phyloP scores from a whole-genome alignment of 805 yeast genomes.

The Saturnispora zaruensis region DNA sequence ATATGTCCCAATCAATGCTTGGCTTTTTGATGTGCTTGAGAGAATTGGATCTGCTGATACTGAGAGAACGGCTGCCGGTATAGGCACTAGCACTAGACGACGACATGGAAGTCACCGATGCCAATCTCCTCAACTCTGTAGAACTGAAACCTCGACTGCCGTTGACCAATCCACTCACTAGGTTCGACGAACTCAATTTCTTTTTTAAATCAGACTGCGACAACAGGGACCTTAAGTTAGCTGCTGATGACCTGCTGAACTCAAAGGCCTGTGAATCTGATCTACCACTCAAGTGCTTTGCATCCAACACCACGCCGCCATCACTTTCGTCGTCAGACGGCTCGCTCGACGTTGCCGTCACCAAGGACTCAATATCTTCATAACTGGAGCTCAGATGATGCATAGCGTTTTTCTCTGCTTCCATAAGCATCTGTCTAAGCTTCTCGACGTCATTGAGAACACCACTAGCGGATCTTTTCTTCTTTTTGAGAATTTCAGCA shows the following conservation, averaged over 20 bases:
- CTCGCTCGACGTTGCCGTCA: constrained; percentile 7
- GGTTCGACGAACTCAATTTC: constrained; percentile 2
- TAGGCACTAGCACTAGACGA: not conserved
- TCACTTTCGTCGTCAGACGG: constrained; percentile 11
- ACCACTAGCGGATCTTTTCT: constrained; percentile 25
- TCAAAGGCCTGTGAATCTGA: constrained; percentile 28
- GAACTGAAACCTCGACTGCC: constrained; percentile 4
- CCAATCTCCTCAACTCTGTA: constrained; percentile 8
- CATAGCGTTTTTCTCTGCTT: constrained; percentile 1
- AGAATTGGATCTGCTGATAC: constrained; percentile 2
- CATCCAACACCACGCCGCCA: not conserved
- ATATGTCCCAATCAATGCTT: constrained; percentile 17
- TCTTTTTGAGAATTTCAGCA: constrained; percentile 28
- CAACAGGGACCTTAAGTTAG: constrained; percentile 4
- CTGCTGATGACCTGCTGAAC: constrained; percentile 12
- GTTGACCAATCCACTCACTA: not conserved
- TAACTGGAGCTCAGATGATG: constrained; percentile 11
- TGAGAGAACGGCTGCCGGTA: not conserved
- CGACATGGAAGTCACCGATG: constrained; percentile 5
- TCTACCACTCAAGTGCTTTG: constrained; percentile 16
- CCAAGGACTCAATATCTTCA: constrained; percentile 11
- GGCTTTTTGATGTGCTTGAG: constrained; percentile 14
- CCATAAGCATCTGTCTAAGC: constrained; percentile 10
- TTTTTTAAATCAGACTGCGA: constrained; percentile 2
- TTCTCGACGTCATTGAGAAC: constrained; percentile 14